Evolutionary conservation across 2,329 filamentous ascomycete genomes (phyloP).

Genomic region (Diaporthe longicolla): DNA sequence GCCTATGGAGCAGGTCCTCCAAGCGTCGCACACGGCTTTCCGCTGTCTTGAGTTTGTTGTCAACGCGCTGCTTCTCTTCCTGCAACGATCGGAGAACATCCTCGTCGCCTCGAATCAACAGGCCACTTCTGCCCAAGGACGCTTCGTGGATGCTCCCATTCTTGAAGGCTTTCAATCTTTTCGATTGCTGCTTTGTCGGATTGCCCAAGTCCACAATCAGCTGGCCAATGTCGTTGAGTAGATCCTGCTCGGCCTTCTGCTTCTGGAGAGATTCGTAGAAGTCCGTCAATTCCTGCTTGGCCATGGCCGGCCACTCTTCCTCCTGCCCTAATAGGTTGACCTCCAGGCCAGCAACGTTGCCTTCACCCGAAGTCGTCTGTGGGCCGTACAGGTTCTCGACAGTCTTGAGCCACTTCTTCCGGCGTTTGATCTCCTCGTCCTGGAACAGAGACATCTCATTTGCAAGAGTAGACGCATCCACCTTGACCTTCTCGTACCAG

Average conservation of each 20-base stretch:
- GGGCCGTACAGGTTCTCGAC: conserved; percentile 81
- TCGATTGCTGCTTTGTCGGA: conserved; percentile 88
- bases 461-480: conserved; percentile 87
- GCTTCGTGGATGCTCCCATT: conserved; percentile 95
- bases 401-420: conserved; percentile 91
- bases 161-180: conserved; percentile 93
- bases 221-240: conserved; percentile 81
- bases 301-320: conserved; percentile 83
- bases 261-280: conserved; percentile 78
- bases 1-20: conserved; percentile 92
- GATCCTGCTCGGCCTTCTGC: conserved; percentile 74
- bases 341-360: conserved; percentile 82
- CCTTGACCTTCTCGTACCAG: conserved; percentile 92
- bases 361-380: conserved; percentile 73
- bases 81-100: conserved; percentile 83
- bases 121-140: conserved; percentile 86
- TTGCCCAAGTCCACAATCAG: conserved; percentile 83
- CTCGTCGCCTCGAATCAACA: conserved; percentile 89
- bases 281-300: conserved; percentile 81
- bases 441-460: conserved; percentile 95
- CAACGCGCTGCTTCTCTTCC: conserved; percentile 83
- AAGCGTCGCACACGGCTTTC: conserved; percentile 91
- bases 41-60: conserved; percentile 83
- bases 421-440: conserved; percentile 90
- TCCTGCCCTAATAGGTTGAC: conserved; percentile 87